These are phyloP conservation scores for Rubia tinctorum DNA, from an alignment of 305 asterid species.

Conservation along the genomic window DNA sequence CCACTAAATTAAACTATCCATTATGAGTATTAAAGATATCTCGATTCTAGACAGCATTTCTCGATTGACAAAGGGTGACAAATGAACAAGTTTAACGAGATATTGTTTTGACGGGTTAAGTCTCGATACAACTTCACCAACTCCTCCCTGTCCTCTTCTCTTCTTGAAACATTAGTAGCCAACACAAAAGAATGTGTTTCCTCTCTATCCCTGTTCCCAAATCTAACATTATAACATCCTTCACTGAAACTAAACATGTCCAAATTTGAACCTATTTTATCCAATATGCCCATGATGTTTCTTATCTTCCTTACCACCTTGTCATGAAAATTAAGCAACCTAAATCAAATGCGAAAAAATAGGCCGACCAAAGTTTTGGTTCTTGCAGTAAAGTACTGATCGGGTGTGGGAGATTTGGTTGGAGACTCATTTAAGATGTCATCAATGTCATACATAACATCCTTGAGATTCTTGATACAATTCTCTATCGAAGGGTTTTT, in stretches of 20 bases:
- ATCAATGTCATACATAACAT: slow-evolving; percentile 20
- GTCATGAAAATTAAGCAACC: slow-evolving; percentile 1
- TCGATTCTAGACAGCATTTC: too few species aligned
- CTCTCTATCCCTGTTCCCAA: not conserved
- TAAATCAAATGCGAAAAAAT: slow-evolving; percentile 1
- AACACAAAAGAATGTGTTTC: slow-evolving; percentile 3
- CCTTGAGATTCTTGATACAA: slow-evolving; percentile 16
- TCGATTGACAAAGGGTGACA: not conserved
- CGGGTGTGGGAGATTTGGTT: slow-evolving; percentile 8
- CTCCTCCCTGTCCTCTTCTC: slow-evolving; percentile 1
- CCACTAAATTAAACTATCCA: not conserved
- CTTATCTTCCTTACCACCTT: slow-evolving; percentile 12
- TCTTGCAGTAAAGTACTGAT: not conserved
- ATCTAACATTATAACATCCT: not conserved
- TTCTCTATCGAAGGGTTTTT: slow-evolving; percentile 1
- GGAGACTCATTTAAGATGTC: slow-evolving; percentile 17
- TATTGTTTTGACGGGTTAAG: not conserved
- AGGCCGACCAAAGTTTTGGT: not conserved
- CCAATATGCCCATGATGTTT: not conserved
- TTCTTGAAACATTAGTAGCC: not conserved
- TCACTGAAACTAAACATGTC: not conserved
- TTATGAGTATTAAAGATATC: not conserved
- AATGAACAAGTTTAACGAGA: not conserved
- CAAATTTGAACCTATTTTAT: not conserved
- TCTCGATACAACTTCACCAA: not conserved